Evolutionary conservation across 1,284 basidiomycete genomes (phyloP), one percentile per base, ranked within the genome.

Genomic region (Ustilago vetiveriae): DNA sequence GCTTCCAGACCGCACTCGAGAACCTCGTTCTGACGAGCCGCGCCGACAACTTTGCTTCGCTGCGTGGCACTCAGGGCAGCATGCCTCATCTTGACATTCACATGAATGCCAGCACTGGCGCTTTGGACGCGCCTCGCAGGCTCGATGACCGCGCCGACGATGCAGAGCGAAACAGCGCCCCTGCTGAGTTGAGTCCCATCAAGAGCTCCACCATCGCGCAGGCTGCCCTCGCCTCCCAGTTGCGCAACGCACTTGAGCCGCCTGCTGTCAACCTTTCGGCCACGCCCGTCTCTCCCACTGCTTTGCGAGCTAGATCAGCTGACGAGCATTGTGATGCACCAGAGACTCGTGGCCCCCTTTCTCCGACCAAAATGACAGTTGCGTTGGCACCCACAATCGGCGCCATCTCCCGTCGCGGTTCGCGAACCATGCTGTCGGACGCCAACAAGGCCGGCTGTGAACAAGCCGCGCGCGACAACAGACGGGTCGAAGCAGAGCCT

Each of bases 1-100:
- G 73, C 67, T 75, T 77, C 60, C 73, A 75, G 42, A 64, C 64
- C 5, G 75, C 72, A 29, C 62, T 77, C 54, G 74, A 75, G 41
- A 70, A 48, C 39, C 51, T 75, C 6, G 55, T 69, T 17, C 46
- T 70, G 17, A 62, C 62, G 4, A 45, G 53, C 41, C 58, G 65
- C 23, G 53, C 55, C 33, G 65, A 69, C 39, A 69, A 54, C 33
- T 69, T 69, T 52, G 58, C 54, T 27, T 63, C 58, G 16, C 50
- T 67, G 22, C 57, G 57, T 30, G 64, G 64, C 52, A 56, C 52
- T 43, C 64, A 67, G 37, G 49, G 54, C 50, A 69, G 60, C 52
- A 63, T 58, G 58, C 51, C 60, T 23, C 54, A 49, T 24, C 66
- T 69, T 19, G 59, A 51, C 32, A 32, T 46, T 1, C 60, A 56